Base-by-base conservation (phyloP, 108 stramenopile species). In the Skeletonema costatum region DNA sequence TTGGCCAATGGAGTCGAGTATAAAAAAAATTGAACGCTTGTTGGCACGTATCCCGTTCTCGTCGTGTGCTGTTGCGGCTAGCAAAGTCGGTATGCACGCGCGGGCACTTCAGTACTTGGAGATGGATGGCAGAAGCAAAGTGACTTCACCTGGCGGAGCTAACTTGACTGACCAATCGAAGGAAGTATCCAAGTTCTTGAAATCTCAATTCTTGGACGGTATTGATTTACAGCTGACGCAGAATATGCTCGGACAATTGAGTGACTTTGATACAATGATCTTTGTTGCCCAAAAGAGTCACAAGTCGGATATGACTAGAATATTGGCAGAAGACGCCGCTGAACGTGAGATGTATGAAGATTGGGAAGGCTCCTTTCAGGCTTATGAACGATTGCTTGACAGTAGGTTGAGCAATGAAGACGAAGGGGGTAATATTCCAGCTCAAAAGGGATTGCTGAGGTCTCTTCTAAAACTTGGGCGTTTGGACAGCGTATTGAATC, bases 381-480 rank as follows among this genome's bases (percentile, higher is more conserved):
- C 92, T 11, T 95, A 91, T 66, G 96, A 97, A 60, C 86, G 88
- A 48, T 86, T 90, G 5, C 66, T 90, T 2, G 67, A 70, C 67
- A 68, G 65, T 11, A 82, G 81, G 68, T 69, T 82, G 60, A 64
- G 19, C 30, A 63, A 29, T 35, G 71, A 50, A 61, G 77, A 74
- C 8, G 68, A 62, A 30, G 42, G 35, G 38, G 71, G 33, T 56
- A 76, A 76, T 32, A 3, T 14, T 14, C 25, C 61, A 48, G 66
- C 89, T 6, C 86, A 89, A 50, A 82, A 70, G 62, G 94, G 93
- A 9, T 60, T 85, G 39, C 78, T 97, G 60, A 60, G 81, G 9
- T 93, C 89, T 44, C 82, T 93, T 25, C 70, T 97, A 46, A 85
- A 94, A 64, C 81, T 94, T 19, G 94, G 96, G 6, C 93, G 92